Evolutionary conservation across 2,329 filamentous ascomycete genomes (phyloP).

Genomic region (Alternaria sp.): DNA sequence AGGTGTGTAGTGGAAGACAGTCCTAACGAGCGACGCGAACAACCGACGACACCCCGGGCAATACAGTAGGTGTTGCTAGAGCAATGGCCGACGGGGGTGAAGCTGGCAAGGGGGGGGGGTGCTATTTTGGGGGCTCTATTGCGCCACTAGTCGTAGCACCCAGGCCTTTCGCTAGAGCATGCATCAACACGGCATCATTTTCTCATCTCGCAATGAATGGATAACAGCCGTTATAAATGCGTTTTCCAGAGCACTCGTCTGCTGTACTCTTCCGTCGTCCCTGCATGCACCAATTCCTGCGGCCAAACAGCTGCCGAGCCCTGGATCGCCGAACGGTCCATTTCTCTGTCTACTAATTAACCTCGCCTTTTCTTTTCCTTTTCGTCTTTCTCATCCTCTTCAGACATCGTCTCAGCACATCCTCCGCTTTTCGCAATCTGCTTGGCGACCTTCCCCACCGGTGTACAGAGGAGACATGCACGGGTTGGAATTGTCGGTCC

Average conservation of each 20-base stretch:
- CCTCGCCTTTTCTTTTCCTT: not conserved
- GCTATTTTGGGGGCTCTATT: conserved; percentile 28
- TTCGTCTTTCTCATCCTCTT: not conserved
- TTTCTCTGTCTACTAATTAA: conserved; percentile 3
- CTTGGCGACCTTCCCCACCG: not conserved
- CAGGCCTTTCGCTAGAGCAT: conserved; percentile 17
- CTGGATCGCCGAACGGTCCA: conserved; percentile 7
- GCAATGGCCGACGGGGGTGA: conserved; percentile 22
- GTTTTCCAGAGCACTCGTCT: not conserved
- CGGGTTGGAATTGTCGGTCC: not conserved
- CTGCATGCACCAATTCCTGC: conserved; percentile 7
- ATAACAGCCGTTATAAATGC: not conserved
- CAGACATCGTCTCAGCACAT: not conserved
- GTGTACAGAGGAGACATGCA: not conserved
- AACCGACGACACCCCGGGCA: conserved; percentile 15
- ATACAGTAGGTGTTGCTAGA: conserved; percentile 33
- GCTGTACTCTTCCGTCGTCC: not conserved
- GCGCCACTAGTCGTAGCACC: conserved; percentile 4
- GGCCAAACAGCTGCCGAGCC: conserved; percentile 7
- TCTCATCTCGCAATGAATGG: not conserved
- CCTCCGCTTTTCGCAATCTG: not conserved
- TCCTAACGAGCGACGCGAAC: conserved; percentile 36
- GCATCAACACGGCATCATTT: conserved; percentile 7
- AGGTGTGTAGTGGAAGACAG: conserved; percentile 14
- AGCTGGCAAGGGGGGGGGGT: conserved; percentile 10